Evolutionary conservation across 768 basidiomycete species (phyloP), one percentile per base, ranked within the genome.

Genomic region (Pulveroboletus sp.): DNA sequence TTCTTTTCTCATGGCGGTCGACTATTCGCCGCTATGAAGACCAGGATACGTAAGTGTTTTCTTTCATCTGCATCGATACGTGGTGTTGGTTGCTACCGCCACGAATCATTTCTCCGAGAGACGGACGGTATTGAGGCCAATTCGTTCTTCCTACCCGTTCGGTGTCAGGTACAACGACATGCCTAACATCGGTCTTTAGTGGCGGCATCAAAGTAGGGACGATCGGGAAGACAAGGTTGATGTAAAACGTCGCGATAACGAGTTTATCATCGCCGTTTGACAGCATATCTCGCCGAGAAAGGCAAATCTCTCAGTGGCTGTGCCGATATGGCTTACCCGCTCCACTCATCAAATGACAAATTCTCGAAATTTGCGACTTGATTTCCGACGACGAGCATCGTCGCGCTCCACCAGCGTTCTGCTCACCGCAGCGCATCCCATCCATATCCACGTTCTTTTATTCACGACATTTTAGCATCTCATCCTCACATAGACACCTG

Each of bases 321-420:
- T 60, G 59, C 22, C 3, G 50, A 60, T 60, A 60, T n/a, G n/a
- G 27, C 31, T 11, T 26, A 41, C 24, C 22, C 7, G 49, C 55
- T 37, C 60, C 52, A 59, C 38, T 49, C 37, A 29, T 44, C 31
- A 57, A 54, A 62, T 56, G 54, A 63, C 60, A 63, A 61, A 61
- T 61, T 22, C 29, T 16, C 3, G 27, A 57, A 57, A 61, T 57
- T 61, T 63, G 23, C 43, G 19, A 42, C 45, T 45, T 54, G 49
- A 50, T 46, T 49, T 23, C 45, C 26, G 53, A 56, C 60, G 53
- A 47, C 59, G 45, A 53, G 20, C 57, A 48, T 26, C 43, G 24
- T 50, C 45, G 10, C 30, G 43, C 31, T 45, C 45, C 45, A 44
- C 23, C 54, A 23, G 47, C 32, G 42, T 14, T 30, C 35, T 16